Conservation (phyloP, 202 grass and related monocot species). For the Sporobolus alterniflorus region DNA sequence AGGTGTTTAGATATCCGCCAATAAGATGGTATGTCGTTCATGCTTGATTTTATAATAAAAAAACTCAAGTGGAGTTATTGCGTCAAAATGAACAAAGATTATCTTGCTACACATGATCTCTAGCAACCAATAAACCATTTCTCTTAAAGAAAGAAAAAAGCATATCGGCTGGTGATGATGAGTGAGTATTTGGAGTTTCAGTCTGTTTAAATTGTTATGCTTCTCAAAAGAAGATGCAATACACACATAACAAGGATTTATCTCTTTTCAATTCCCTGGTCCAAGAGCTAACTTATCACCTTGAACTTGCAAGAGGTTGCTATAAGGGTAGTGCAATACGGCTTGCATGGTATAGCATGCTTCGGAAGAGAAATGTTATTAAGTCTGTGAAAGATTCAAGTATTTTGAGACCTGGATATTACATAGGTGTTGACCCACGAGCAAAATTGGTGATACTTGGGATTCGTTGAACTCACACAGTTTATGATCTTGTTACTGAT, state of each 20-base stretch:
- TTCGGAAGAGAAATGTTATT: slow-evolving; percentile 86
- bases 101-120: neutral
- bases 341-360: slow-evolving; percentile 85
- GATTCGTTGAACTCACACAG: slow-evolving; percentile 91
- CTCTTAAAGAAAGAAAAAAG: neutral
- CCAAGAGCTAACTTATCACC: slow-evolving; percentile 82
- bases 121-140: neutral
- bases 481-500: slow-evolving; percentile 93
- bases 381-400: slow-evolving; percentile 92
- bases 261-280: slow-evolving; percentile 50
- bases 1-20: slow-evolving; percentile 62
- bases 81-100: neutral
- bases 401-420: slow-evolving; percentile 89
- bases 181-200: neutral
- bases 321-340: slow-evolving; percentile 73
- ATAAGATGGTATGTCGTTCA: neutral
- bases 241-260: neutral
- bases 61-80: neutral
- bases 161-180: neutral
- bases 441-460: slow-evolving; percentile 86
- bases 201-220: neutral
- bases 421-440: slow-evolving; percentile 68
- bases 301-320: slow-evolving; percentile 86
- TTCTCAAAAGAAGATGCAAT: neutral
- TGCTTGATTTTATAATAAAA: slow-evolving; percentile 21